Conservation (phyloP, 2,329 filamentous ascomycete species). For the Fusarium sp. region DNA sequence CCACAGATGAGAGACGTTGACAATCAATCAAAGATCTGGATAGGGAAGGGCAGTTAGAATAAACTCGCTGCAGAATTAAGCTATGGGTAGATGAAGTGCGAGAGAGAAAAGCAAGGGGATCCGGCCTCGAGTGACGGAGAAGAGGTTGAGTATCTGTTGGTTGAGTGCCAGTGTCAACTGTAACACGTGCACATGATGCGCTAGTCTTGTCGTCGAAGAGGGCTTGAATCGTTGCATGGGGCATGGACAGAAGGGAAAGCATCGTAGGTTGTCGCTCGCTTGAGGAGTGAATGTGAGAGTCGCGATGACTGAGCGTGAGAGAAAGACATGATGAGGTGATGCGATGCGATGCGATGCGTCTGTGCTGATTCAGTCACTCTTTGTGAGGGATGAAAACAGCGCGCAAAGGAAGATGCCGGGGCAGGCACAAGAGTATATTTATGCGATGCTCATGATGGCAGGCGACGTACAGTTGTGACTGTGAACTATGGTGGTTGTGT, state of each 20-base stretch:
- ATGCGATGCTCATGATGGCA: slow-evolving; percentile 9
- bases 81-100: slow-evolving; percentile 16
- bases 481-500: not conserved
- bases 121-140: not conserved
- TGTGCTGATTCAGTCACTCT: slow-evolving; percentile 41
- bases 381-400: slow-evolving; percentile 13
- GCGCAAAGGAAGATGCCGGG: not conserved
- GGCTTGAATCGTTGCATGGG: slow-evolving; percentile 4
- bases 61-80: slow-evolving; percentile 1
- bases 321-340: not conserved
- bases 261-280: slow-evolving; percentile 13
- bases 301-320: slow-evolving; percentile 18
- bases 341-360: not conserved
- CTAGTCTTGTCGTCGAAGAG: slow-evolving; percentile 7
- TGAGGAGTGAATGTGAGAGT: slow-evolving; percentile 22
- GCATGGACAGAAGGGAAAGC: not conserved
- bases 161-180: not conserved
- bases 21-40: slow-evolving; percentile 34
- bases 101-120: not conserved
- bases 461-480: slow-evolving; percentile 8
- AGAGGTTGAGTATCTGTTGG: slow-evolving; percentile 7
- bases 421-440: not conserved
- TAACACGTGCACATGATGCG: slow-evolving; percentile 14
- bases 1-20: slow-evolving; percentile 37
- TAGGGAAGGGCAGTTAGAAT: slow-evolving; percentile 38